Evolutionary conservation across 371 early-diverging fungal genomes (phyloP).

Genomic region (Funneliformis caledonium): DNA sequence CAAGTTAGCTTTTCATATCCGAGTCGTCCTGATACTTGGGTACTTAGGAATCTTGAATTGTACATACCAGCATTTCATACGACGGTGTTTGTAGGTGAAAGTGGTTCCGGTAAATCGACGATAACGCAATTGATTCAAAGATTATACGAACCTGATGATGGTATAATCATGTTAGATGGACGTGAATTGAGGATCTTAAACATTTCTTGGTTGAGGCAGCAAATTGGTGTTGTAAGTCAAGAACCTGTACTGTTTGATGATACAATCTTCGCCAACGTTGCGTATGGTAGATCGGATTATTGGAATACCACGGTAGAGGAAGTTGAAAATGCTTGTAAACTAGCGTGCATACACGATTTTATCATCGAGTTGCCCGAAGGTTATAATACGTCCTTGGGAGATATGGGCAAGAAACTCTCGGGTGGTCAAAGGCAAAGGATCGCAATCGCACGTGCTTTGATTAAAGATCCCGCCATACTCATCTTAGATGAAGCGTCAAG

Average conservation of each 20-base stretch:
- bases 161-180: conserved; percentile 52
- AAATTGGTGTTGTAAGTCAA: conserved; percentile 63
- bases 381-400: conserved; percentile 84
- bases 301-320: conserved; percentile 55
- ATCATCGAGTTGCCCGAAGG: conserved; percentile 66
- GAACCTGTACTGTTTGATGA: conserved; percentile 72
- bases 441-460: conserved; percentile 74
- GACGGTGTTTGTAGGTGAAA: conserved; percentile 61
- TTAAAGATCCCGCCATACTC: conserved; percentile 62
- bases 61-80: conserved; percentile 56
- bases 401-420: conserved; percentile 68
- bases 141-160: conserved; percentile 47
- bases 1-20: conserved; percentile 58
- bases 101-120: conserved; percentile 62
- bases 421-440: conserved; percentile 78
- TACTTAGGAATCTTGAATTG: conserved; percentile 59
- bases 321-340: conserved; percentile 60
- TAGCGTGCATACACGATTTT: conserved; percentile 79
- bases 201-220: conserved; percentile 51
- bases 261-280: conserved; percentile 46
- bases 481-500: conserved; percentile 89
- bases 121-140: conserved; percentile 53
- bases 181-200: conserved; percentile 53
- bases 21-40: conserved; percentile 57
- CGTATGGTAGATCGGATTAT: conserved; percentile 47